Evolutionary conservation across 176 grass and related monocot genomes (phyloP).

Genomic region (Rhynchospora pubera): DNA sequence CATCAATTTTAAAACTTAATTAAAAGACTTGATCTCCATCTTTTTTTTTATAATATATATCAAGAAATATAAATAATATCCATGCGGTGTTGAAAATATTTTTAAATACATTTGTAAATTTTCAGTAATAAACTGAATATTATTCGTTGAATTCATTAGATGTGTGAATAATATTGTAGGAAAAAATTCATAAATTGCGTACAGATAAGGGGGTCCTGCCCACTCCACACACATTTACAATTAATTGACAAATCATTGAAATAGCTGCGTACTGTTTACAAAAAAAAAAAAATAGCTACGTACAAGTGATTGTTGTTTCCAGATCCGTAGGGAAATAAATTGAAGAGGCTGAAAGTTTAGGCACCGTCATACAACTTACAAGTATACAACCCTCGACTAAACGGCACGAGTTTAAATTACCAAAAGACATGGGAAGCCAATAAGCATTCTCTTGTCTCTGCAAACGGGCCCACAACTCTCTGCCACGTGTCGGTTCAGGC

Average conservation of each 20-base stretch:
- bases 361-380: neutral
- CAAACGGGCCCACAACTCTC: neutral
- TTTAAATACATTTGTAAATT: no score
- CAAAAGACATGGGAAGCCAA: neutral
- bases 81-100: no score
- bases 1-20: no score
- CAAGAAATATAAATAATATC: no score
- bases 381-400: neutral
- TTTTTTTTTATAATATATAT: no score
- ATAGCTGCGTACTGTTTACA: neutral
- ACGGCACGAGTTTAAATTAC: neutral
- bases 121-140: no score
- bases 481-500: neutral
- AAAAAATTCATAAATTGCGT: neutral
- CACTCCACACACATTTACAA: neutral
- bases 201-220: neutral
- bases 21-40: no score
- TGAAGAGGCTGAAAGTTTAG: conserved; percentile 21
- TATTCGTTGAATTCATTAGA: no score
- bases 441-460: neutral
- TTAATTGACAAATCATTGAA: neutral
- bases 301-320: neutral
- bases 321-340: neutral
- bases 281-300: neutral
- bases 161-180: no score